These are phyloP conservation scores for Glarea lozoyensis DNA, from an alignment of 495 filamentous ascomycete genomes.

Conservation along the genomic window DNA sequence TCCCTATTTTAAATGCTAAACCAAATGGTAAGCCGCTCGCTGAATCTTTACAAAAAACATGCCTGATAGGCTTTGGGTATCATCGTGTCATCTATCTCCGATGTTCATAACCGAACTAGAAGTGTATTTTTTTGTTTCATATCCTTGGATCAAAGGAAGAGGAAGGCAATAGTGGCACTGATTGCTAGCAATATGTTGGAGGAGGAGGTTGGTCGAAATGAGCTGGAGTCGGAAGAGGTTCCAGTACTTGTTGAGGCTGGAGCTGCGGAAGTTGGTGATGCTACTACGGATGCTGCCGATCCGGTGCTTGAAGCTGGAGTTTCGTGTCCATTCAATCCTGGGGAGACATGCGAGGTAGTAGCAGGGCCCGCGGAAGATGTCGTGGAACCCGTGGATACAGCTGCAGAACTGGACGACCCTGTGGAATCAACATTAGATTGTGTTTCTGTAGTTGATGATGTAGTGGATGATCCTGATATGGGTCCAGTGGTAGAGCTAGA, in stretches of 20 bases:
- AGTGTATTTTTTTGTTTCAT: not conserved
- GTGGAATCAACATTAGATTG: not conserved
- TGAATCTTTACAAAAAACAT: not conserved
- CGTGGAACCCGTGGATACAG: not conserved
- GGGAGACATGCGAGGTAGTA: not conserved
- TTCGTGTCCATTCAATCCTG: not conserved
- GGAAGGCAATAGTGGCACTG: too few relatives aligned
- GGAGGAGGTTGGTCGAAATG: too few relatives aligned
- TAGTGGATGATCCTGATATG: too few relatives aligned
- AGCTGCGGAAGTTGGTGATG: too few relatives aligned
- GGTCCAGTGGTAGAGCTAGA: too few relatives aligned
- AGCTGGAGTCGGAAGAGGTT: too few relatives aligned
- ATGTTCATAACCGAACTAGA: not conserved
- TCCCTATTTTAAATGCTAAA: not conserved
- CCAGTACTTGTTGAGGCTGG: too few relatives aligned
- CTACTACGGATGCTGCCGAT: too few relatives aligned
- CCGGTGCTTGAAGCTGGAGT: too few relatives aligned
- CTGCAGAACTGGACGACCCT: too few relatives aligned
- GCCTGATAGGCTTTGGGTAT: too few relatives aligned
- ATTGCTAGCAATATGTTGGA: too few relatives aligned
- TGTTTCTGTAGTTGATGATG: slow-evolving; percentile 59
- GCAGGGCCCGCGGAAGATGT: not conserved
- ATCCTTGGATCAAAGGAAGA: not conserved
- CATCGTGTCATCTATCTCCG: not conserved
- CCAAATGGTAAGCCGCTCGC: not conserved